Evolutionary conservation across 169 alveolate genomes (phyloP), one percentile per base, ranked within the genome.

Genomic region (Cryptosporidium ubiquitum): DNA sequence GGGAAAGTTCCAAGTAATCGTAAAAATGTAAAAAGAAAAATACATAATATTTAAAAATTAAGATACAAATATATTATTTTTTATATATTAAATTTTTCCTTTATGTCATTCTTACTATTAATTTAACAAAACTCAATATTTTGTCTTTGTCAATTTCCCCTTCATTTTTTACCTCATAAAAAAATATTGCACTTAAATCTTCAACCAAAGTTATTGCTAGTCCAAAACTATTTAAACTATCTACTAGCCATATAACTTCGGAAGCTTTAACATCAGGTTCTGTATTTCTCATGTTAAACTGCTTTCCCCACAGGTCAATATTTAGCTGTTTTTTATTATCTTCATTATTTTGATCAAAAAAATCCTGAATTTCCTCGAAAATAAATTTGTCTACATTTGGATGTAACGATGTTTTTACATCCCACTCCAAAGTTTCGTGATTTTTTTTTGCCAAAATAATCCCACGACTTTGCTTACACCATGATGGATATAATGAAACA

Each of bases 11-110:
- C 89, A 60, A 47, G 66, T 61, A 61, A 16, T 29, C 33, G 89
- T 6, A 79, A 49, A 79, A 79, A 79, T 58, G 58, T 79, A 16
- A 79, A 79, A 79, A 58, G 89, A 40, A 79, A 79, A 49, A 79
- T 79, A 18, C 89, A 61, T 33, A 79, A 79, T 40, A 61, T 39
- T 26, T 79, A 70, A 20, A n/a, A 23, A 39, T 29, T 2, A 5
- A 33, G 2, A 55, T 26, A 6, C 33, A 33, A 39, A 14, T 73
- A 20, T 33, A 55, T 20, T 29, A 20, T 35, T 44, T 31, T 29
- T 49, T 31, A 18, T 29, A 33, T 16, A 0, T 4, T 18, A 5
- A 73, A 9, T 79, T 6, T 42, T 23, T 64, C 5, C 40, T n/a
- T 12, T 16, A 20, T 23, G 18, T 52, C 57, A 79, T 26, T 71